Evolutionary conservation across 768 basidiomycete genomes (phyloP).

Genomic region (Russula sp.): DNA sequence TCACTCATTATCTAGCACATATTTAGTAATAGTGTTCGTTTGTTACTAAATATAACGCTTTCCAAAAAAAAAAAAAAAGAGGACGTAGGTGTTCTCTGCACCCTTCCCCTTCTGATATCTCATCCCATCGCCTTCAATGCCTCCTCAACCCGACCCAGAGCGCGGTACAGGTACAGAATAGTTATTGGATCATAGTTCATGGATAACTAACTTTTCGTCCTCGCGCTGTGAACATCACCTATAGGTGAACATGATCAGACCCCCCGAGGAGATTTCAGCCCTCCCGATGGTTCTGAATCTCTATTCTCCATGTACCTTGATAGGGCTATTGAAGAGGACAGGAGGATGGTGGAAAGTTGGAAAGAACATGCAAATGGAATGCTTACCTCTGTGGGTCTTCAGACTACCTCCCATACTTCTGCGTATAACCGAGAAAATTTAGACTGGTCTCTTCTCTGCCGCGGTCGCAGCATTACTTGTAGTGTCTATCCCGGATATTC

Average conservation of each 20-base stretch:
- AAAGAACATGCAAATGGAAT: slow-evolving; percentile 25
- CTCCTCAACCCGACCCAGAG: no score
- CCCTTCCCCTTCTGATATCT: no score
- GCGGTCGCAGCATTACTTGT: slow-evolving; percentile 24
- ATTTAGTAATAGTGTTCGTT: no score
- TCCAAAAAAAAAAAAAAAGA: no score
- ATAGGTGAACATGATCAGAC: not conserved
- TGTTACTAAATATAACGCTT: no score
- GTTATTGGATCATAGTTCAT: not conserved
- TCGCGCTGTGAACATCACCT: no score
- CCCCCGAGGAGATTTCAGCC: not conserved
- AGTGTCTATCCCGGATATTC: slow-evolving; percentile 15
- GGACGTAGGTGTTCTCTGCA: no score
- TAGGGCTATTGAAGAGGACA: slow-evolving; percentile 15
- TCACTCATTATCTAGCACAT: no score
- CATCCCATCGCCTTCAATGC: no score
- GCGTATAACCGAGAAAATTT: not conserved
- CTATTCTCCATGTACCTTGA: slow-evolving; percentile 24
- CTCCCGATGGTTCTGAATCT: slow-evolving; percentile 9
- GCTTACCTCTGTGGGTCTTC: slow-evolving; percentile 18
- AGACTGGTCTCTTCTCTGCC: slow-evolving; percentile 28
- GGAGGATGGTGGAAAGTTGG: slow-evolving; percentile 17
- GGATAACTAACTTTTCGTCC: not conserved
- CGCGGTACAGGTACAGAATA: not conserved
- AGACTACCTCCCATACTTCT: not conserved